These are phyloP conservation scores for Schizosaccharomyces japonicus DNA, from an alignment of 805 yeast species.

Conservation along the genomic window DNA sequence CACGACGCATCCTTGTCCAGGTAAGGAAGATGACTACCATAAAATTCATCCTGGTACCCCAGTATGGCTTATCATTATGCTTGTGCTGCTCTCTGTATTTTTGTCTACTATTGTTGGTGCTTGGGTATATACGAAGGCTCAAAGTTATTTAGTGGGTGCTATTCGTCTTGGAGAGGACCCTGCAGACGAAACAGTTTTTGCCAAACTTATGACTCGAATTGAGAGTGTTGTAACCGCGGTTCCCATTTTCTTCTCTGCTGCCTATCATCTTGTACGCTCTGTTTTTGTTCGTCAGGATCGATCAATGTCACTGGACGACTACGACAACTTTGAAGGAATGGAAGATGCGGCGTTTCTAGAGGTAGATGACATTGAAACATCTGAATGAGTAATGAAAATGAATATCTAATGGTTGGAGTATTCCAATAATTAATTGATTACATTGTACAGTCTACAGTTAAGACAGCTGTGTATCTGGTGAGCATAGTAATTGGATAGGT, in stretches of 20 bases:
- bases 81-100: conserved; percentile 33
- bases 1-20: conserved; percentile 61
- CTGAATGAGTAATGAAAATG: no score
- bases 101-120: conserved; percentile 31
- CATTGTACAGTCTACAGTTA: no score
- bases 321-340: not conserved
- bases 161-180: conserved; percentile 45
- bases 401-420: no score
- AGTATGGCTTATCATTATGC: conserved; percentile 29
- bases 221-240: not conserved
- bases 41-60: conserved; percentile 29
- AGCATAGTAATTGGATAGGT: no score
- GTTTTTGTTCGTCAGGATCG: not conserved
- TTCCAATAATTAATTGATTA: no score
- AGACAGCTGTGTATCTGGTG: no score
- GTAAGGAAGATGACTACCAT: conserved; percentile 43
- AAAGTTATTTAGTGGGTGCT: conserved; percentile 56
- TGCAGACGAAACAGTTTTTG: conserved; percentile 16
- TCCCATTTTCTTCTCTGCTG: not conserved
- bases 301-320: not conserved
- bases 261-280: not conserved
- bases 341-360: conserved; percentile 3
- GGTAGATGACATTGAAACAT: not conserved
- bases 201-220: not conserved
- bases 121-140: conserved; percentile 60